Evolutionary conservation across 1,284 basidiomycete species (phyloP), one percentile per base, ranked within the genome.

Genomic region (Pseudozyma pruni): DNA sequence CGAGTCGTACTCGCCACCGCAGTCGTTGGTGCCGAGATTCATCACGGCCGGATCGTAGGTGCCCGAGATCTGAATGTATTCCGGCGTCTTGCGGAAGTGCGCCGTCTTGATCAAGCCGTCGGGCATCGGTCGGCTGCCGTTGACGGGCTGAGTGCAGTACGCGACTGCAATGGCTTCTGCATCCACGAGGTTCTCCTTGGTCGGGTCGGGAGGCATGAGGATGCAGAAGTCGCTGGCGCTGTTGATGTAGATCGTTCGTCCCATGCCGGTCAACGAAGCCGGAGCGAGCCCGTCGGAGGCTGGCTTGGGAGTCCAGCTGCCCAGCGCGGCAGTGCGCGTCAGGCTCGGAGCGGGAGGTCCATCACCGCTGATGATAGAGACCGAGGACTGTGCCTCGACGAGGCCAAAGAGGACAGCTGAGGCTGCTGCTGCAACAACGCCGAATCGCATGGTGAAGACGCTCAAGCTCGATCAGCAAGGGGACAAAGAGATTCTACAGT

Each of bases 51-150:
- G 73, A 32, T 76, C 57, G 45, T 72, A 80, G 9, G 74, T 72
- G 16, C 78, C 78, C 27, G 69, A 55, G 39, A 79, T 72, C 51
- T 74, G 71, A 2, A 74, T 42, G 47, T 79, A 80, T 20, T 58
- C 34, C 5, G 63, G 45, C 4, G 76, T 75, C 7, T 54, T 51
- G 33, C 73, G 62, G 42, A 73, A 80, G 40, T 80, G 78, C 0
- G 77, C 74, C 17, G 77, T 74, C 55, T 69, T 68, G 51, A 80
- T 72, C 29, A 80, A 75, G 7, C 72, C 75, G 31, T 79, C 78
- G 0, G 78, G 77, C 67, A 68, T 68, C 50, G 72, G 78, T 6
- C 78, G 58, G 1, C 74, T 73, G 20, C 73, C 69, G 44, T 80
- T 80, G 39, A 44, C 48, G 0, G 78, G 75, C 39, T 76, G 64